Evolutionary conservation across 2,329 filamentous ascomycete genomes (phyloP).

Genomic region (Leptosphaerulina australis): DNA sequence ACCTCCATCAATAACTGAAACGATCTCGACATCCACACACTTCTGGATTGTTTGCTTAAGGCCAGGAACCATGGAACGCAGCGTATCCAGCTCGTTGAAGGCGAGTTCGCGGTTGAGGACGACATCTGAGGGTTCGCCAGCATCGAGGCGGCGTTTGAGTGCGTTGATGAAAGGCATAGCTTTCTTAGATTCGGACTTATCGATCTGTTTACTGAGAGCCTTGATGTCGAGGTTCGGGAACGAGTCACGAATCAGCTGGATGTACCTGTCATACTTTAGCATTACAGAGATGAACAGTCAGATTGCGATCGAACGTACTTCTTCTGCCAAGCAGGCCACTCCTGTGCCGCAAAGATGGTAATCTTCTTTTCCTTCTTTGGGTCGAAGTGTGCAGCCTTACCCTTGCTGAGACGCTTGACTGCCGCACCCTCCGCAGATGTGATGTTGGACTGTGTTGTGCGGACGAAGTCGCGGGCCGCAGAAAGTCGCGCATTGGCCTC

Average conservation of each 20-base stretch:
- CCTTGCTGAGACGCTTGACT: conserved; percentile 90
- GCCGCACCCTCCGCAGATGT: conserved; percentile 82
- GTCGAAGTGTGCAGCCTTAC: conserved; percentile 84
- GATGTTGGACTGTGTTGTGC: conserved; percentile 75
- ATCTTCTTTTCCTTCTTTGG: conserved; percentile 91
- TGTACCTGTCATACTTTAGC: conserved; percentile 32
- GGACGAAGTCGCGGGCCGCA: conserved; percentile 82
- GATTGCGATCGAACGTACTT: conserved; percentile 80
- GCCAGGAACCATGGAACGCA: conserved; percentile 78
- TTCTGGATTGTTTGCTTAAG: conserved; percentile 76
- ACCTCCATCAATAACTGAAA: conserved; percentile 72
- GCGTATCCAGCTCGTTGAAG: conserved; percentile 81
- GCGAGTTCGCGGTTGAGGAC: conserved; percentile 84
- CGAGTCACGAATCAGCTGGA: conserved; percentile 38
- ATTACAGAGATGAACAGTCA: background rate
- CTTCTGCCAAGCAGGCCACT: conserved; percentile 89
- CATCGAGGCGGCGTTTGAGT: conserved; percentile 80
- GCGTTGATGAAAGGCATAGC: conserved; percentile 95
- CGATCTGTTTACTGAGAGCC: conserved; percentile 75
- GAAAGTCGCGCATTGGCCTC: conserved; percentile 70
- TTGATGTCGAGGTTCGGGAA: conserved; percentile 73
- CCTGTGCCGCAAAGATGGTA: conserved; percentile 79
- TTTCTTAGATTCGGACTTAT: conserved; percentile 93
- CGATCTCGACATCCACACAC: conserved; percentile 72
- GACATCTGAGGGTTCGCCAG: conserved; percentile 66